These are phyloP conservation scores for Isoetes taiwanensis DNA, from an alignment of 75 land plant species.

Conservation along the genomic window DNA sequence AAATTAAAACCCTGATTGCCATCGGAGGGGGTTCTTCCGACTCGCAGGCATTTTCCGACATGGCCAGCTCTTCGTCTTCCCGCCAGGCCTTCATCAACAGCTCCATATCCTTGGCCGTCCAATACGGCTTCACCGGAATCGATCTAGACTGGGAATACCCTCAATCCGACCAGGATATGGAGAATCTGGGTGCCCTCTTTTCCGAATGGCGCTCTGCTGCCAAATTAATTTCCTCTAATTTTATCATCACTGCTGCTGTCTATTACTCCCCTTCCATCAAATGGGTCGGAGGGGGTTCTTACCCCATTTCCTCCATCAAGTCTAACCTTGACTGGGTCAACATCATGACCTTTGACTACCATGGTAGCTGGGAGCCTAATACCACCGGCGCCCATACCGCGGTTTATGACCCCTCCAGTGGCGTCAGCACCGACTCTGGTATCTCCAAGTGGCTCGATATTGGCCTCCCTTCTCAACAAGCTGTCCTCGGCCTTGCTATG, in stretches of 20 bases:
- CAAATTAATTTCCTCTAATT: slow-evolving; percentile 10
- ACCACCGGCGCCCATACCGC: slow-evolving; percentile 42
- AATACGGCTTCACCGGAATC: slow-evolving; percentile 46
- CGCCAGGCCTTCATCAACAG: slow-evolving; percentile 13
- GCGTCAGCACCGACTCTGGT: slow-evolving; percentile 38
- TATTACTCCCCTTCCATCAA: slow-evolving; percentile 15
- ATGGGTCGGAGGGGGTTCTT: slow-evolving; percentile 10
- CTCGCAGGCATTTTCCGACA: slow-evolving; percentile 16
- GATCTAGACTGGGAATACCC: slow-evolving; percentile 81
- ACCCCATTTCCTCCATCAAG: slow-evolving; percentile 33
- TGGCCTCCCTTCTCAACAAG: slow-evolving; percentile 29
- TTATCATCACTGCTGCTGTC: slow-evolving; percentile 51
- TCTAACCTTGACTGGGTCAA: slow-evolving; percentile 34
- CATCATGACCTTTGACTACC: slow-evolving; percentile 49
- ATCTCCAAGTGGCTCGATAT: slow-evolving; percentile 38
- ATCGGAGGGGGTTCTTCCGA: slow-evolving; percentile 19
- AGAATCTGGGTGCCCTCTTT: slow-evolving; percentile 25
- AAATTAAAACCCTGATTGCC: slow-evolving; percentile 31
- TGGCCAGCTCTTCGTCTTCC: slow-evolving; percentile 9
- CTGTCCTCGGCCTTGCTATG: slow-evolving; percentile 49
- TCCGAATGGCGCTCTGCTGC: slow-evolving; percentile 37
- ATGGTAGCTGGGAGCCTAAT: slow-evolving; percentile 40
- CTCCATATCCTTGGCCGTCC: slow-evolving; percentile 31
- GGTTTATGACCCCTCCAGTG: slow-evolving; percentile 32
- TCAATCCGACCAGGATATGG: slow-evolving; percentile 30